Evolutionary conservation across 441 rosid species (phyloP), one percentile per base, ranked within the genome.

Genomic region (Geranium incanum): DNA sequence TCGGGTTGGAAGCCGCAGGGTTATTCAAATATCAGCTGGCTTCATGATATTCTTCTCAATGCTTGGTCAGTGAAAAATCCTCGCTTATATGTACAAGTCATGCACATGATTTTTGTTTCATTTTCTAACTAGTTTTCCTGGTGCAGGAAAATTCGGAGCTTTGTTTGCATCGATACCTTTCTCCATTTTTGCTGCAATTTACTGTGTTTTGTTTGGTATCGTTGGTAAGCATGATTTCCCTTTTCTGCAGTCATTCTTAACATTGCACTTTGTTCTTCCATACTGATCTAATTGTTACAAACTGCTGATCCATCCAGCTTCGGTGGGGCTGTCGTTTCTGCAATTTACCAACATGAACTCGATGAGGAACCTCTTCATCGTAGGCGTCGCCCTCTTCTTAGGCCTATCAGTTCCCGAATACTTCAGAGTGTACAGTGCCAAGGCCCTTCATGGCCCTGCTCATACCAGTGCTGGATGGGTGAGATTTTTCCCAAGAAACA

Each of bases 301-400:
- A 67, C 36, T 69, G 2, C 70, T 74, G 37, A 41, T 80, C 15
- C 6, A 74, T 62, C 75, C 87, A 91, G 98, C 97, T 76, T 93
- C 98, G 5, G 92, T 93, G 78, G 99, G 99, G 39, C 84, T 95
- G 71, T 95, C 99, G 9, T 95, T 95, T 80, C 79, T 95, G 79
- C 99, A 95, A 82, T 95, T 95, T 86, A 93, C 99, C 68, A 95
- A 95, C 86, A 95, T 95, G 99, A 95, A 93, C 86, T 95, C 99
- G 7, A 80, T 91, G 83, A 86, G 99, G 76, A 93, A 93, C 78
- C 97, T 95, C 77, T 95, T 95, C 88, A 91, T 93, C 68, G 71
- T 78, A 0, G 98, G 98, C 0, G 97, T 95, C 6, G 84, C 99
- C 3, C 86, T 95, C 77, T 95, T 93, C 84, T 82, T 95, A 62